phyloP scores from a whole-genome alignment of 495 filamentous ascomycete genomes.

The Talaromyces borbonicus region DNA sequence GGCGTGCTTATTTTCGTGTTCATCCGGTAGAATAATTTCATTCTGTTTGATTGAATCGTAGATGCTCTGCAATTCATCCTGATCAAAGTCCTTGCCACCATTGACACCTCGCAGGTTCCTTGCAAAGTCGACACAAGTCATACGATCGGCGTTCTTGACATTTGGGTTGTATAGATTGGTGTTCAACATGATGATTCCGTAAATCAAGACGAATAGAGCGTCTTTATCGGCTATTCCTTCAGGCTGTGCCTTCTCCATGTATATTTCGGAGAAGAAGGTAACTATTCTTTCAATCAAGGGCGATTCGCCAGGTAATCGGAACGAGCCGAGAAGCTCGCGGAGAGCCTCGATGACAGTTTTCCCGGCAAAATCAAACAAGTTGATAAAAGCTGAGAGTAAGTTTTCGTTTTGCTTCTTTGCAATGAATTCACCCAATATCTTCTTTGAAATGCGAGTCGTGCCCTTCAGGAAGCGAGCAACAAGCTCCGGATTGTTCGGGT shows the following conservation, averaged over 20 bases:
- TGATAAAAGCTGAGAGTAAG: constrained; percentile 74
- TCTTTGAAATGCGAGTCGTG: constrained; percentile 82
- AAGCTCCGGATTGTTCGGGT: constrained; percentile 57
- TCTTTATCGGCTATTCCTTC: constrained; percentile 79
- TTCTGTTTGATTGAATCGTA: constrained; percentile 84
- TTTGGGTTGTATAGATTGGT: constrained; percentile 95
- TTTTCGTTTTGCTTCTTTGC: constrained; percentile 79
- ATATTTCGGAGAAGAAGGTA: constrained; percentile 75
- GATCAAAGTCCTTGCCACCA: constrained; percentile 69
- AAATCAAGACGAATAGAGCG: constrained; percentile 82
- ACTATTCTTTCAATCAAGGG: constrained; percentile 89
- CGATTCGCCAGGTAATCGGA: constrained; percentile 89
- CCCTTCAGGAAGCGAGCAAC: constrained; percentile 78
- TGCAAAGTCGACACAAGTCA: constrained; percentile 72
- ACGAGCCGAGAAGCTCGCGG: constrained; percentile 77
- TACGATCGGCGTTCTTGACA: constrained; percentile 67
- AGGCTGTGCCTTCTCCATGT: constrained; percentile 60
- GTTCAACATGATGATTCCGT: constrained; percentile 93
- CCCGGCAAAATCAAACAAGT: constrained; percentile 73
- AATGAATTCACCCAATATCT: constrained; percentile 79
- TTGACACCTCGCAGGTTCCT: constrained; percentile 87
- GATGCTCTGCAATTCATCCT: constrained; percentile 77
- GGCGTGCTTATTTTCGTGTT: constrained; percentile 90
- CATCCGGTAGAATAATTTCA: constrained; percentile 94
- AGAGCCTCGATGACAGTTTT: constrained; percentile 86